Evolutionary conservation across 768 basidiomycete genomes (phyloP).

Genomic region (Amylocystis lapponica): DNA sequence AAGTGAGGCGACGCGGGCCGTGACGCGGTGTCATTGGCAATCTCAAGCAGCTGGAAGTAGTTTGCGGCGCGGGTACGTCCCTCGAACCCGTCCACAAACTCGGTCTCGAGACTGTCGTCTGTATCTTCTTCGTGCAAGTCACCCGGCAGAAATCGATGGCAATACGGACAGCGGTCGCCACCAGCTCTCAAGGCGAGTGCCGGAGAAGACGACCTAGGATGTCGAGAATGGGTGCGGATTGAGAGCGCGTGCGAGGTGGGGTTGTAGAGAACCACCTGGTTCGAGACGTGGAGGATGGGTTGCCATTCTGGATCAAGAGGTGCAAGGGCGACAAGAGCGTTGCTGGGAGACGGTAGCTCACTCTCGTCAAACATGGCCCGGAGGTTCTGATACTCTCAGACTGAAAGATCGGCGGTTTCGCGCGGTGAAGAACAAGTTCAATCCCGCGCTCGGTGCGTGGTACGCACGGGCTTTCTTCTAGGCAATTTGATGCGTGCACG

Average conservation of each 20-base stretch:
- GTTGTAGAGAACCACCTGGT: constrained; percentile 86
- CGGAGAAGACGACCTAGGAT: too few species aligned
- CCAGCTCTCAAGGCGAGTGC: neutral
- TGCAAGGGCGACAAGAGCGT: constrained; percentile 15
- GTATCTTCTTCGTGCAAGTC: constrained; percentile 16
- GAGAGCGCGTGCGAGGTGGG: constrained; percentile 79
- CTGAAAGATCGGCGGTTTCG: neutral
- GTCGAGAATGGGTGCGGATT: constrained; percentile 36
- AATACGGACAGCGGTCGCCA: constrained; percentile 73
- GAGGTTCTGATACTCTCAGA: neutral
- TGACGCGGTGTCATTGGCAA: constrained; percentile 56
- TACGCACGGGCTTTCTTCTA: too few species aligned
- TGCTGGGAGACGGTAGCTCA: constrained; percentile 9
- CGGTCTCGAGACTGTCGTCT: constrained; percentile 19
- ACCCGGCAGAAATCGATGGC: constrained; percentile 53
- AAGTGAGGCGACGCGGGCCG: constrained; percentile 26
- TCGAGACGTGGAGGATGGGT: constrained; percentile 75
- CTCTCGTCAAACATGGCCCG: constrained; percentile 11
- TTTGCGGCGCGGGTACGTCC: constrained; percentile 54
- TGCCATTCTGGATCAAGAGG: constrained; percentile 49
- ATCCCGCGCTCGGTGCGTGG: too few species aligned
- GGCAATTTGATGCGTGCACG: too few species aligned
- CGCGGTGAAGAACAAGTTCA: neutral
- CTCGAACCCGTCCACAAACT: constrained; percentile 27
- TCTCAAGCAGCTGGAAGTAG: constrained; percentile 74